Percentiles rank a stretch among this genome's conserved stretches.
These are phyloP conservation scores for Entomortierella lignicola DNA, from an alignment of 192 early-diverging fungal species.

Conservation along the genomic window DNA sequence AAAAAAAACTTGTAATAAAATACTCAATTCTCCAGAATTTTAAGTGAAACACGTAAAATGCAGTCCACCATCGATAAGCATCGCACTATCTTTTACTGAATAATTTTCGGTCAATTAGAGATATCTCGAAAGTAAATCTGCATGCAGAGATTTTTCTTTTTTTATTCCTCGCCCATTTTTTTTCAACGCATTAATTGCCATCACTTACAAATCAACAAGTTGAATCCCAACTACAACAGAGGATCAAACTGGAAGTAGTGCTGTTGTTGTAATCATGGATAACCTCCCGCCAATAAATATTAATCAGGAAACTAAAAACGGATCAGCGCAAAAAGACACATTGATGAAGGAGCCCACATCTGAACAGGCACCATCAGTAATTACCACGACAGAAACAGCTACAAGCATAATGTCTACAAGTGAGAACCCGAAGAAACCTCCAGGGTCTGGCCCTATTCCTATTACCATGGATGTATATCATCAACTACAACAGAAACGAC, in stretches of 20 bases:
- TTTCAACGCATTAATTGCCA: neutral
- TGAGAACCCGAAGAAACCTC: constrained; percentile 12
- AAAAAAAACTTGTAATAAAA: neutral
- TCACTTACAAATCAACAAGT: neutral
- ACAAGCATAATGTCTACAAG: neutral
- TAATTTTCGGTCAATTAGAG: too few species aligned
- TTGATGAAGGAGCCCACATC: neutral
- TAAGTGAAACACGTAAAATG: too few species aligned
- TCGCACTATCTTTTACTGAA: too few species aligned
- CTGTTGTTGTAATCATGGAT: neutral
- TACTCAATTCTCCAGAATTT: too few species aligned
- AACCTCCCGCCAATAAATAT: neutral
- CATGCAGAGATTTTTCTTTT: too few species aligned
- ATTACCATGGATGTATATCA: constrained; percentile 50
- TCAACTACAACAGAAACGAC: constrained; percentile 42
- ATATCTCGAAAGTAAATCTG: too few species aligned
- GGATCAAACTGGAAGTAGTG: neutral
- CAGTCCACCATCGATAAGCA: too few species aligned
- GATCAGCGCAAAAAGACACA: neutral
- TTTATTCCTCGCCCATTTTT: neutral
- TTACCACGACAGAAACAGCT: neutral
- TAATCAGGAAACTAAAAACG: neutral
- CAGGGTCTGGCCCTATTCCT: constrained; percentile 32
- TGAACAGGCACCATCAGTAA: neutral
- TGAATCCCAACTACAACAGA: neutral